Base-by-base conservation (phyloP, 2,329 filamentous ascomycete genomes). In the Arachnomyces sp. region DNA sequence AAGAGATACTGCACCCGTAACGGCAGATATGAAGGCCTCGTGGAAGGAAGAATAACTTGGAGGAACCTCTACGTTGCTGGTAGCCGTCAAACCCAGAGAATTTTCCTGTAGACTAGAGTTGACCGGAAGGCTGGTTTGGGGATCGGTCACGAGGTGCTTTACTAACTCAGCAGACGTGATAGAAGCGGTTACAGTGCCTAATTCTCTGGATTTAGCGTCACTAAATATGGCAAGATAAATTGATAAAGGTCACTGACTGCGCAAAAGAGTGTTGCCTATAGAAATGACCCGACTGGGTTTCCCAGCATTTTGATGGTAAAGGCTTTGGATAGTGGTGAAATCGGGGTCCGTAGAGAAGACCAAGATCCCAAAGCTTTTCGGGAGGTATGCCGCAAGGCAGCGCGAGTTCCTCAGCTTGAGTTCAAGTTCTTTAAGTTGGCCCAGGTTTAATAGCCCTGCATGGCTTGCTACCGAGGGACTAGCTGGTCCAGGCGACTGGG, bases 271-370 rank as follows among this genome's bases (percentile, higher is more conserved):
- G 14, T 56, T 47, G 18, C 54, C 59, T 30, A 63, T 47, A 14
- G 20, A 25, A 9, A 47, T 33, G n/a, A 64, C 53, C 29, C 52
- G 54, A 30, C 43, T 57, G 13, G 53, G 53, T 31, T 57, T 32
- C 17, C n/a, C 52, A 25, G 50, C 43, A 36, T 49, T 49, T 17
- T 43, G 54, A 29, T 49, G 42, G 37, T 52, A 55, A 28, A 62
- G 44, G 29, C 56, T 43, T 16, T 39, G 40, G 31, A 67, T 46
- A 15, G 52, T 55, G 40, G 63, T 57, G 43, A 66, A 66, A 18
- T 57, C 52, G 12, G 57, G 57, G 30, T 58, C 60, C 7, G 59
- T 44, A 15, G 63, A 67, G 40, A 66, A 67, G 2, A 65, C 51
- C 59, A 62, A 64, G 25, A 67, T 44, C 14, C 62, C 61, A 15